Evolutionary conservation across 441 rosid genomes (phyloP).

Genomic region (Adansonia rubrostipa): DNA sequence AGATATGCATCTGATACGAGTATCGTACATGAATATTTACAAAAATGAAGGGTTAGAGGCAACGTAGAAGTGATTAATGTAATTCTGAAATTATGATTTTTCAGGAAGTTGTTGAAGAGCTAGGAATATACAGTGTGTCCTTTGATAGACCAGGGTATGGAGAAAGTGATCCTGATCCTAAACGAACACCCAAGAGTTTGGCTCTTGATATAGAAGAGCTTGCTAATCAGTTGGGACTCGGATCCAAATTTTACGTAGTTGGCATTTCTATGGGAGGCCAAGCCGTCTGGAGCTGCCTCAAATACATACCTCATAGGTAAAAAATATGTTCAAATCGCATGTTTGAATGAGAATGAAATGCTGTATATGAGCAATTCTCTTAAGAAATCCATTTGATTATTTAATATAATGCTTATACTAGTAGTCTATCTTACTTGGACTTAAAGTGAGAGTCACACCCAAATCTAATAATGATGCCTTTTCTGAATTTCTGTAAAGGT

Average conservation of each 20-base stretch:
- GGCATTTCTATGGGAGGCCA: slow-evolving; percentile 71
- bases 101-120: slow-evolving; percentile 51
- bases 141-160: slow-evolving; percentile 72
- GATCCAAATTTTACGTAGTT: too few species aligned
- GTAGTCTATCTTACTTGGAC: not conserved
- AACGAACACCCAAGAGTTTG: too few species aligned
- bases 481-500: not conserved
- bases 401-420: not conserved
- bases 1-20: too few species aligned
- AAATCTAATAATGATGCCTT: not conserved
- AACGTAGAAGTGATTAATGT: too few species aligned
- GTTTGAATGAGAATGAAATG: not conserved
- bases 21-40: too few species aligned
- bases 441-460: too few species aligned
- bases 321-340: not conserved
- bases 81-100: slow-evolving; percentile 8
- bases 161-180: slow-evolving; percentile 29
- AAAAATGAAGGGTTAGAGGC: too few species aligned
- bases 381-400: not conserved
- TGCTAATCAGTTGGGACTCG: too few species aligned
- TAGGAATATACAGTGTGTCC: slow-evolving; percentile 49
- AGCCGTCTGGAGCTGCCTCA: slow-evolving; percentile 58
- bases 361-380: not conserved
- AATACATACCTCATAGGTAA: slow-evolving; percentile 66
- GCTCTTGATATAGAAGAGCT: too few species aligned